phyloP scores from a whole-genome alignment of 768 basidiomycete genomes.

The Pisolithus microcarpus region DNA sequence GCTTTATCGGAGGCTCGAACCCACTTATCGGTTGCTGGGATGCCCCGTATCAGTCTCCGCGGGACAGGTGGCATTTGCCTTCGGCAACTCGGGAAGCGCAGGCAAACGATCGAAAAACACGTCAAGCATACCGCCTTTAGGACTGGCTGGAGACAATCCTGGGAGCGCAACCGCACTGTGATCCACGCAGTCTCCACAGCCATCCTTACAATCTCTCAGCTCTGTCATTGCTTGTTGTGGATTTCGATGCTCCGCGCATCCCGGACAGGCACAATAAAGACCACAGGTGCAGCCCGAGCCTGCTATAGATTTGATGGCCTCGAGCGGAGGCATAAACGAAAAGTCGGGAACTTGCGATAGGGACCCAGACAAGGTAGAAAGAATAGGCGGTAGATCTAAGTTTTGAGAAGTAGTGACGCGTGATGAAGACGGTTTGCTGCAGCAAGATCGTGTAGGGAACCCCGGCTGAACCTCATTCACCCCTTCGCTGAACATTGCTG shows the following conservation, averaged over 20 bases:
- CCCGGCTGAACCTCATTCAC: not conserved
- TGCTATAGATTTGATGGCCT: slow-evolving; percentile 49
- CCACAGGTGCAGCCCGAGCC: slow-evolving; percentile 72
- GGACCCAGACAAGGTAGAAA: slow-evolving; percentile 16
- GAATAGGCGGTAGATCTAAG: slow-evolving; percentile 46
- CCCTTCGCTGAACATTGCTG: slow-evolving; percentile 16
- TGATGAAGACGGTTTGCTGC: not conserved
- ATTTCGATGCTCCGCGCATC: slow-evolving; percentile 66
- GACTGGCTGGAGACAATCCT: slow-evolving; percentile 5
- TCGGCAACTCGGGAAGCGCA: slow-evolving; percentile 58
- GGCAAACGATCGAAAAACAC: slow-evolving; percentile 63
- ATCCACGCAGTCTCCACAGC: slow-evolving; percentile 62
- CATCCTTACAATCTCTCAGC: slow-evolving; percentile 36
- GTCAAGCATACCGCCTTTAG: slow-evolving; percentile 39
- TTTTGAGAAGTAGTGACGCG: slow-evolving; percentile 14
- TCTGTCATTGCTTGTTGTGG: slow-evolving; percentile 34
- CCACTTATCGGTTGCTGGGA: slow-evolving; percentile 24
- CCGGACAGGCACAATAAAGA: slow-evolving; percentile 60
- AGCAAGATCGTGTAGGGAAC: slow-evolving; percentile 18
- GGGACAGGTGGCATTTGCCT: slow-evolving; percentile 32
- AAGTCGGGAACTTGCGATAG: slow-evolving; percentile 36
- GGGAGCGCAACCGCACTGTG: slow-evolving; percentile 38
- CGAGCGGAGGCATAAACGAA: slow-evolving; percentile 54
- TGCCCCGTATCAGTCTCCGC: slow-evolving; percentile 41
- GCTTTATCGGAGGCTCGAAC: no score